Conservation (phyloP, 2,329 filamentous ascomycete species). For the Ceratocystis lukuohia region DNA sequence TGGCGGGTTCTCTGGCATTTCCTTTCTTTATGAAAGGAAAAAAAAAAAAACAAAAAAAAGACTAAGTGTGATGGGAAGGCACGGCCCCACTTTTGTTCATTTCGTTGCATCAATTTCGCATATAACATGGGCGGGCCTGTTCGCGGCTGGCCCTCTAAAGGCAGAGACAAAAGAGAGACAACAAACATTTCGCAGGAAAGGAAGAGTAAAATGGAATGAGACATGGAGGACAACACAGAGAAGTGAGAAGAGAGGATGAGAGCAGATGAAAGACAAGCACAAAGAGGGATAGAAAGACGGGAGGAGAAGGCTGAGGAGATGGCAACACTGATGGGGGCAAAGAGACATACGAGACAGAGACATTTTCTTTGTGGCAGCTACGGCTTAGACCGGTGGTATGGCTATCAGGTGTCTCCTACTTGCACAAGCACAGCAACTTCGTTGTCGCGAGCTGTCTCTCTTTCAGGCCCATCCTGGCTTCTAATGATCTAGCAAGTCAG, state of each 20-base stretch:
- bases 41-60: too few relatives aligned
- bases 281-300: neutral
- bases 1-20: neutral
- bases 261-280: neutral
- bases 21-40: neutral
- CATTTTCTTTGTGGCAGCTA: neutral
- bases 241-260: neutral
- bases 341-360: neutral
- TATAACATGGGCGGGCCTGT: conserved; percentile 5
- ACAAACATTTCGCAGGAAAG: neutral
- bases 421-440: neutral
- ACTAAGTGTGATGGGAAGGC: neutral
- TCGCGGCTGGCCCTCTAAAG: conserved; percentile 3
- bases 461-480: neutral
- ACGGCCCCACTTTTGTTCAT: conserved; percentile 1
- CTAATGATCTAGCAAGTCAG: neutral
- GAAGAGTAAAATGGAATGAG: neutral
- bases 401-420: neutral
- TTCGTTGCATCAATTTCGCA: conserved; percentile 7
- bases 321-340: neutral
- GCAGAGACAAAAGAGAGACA: conserved; percentile 1
- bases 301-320: neutral
- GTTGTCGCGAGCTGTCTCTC: neutral
- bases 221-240: neutral
- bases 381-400: neutral